Percentiles rank a stretch among this genome's conserved stretches.
Evolutionary conservation across 352 stramenopile genomes (phyloP).

Genomic region (Pythium oligandrum): DNA sequence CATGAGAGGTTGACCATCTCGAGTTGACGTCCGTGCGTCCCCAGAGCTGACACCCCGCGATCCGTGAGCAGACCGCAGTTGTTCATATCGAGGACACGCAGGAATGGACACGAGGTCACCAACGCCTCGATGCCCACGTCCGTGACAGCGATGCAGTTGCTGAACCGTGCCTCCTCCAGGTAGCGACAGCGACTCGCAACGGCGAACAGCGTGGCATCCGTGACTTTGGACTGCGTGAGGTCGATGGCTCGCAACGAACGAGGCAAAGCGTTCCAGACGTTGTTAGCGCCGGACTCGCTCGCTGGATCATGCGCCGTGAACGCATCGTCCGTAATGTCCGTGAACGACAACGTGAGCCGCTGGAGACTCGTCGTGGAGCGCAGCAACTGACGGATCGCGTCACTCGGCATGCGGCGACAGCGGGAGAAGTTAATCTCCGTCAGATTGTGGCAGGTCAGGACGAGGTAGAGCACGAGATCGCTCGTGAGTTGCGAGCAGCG

Average conservation of each 20-base stretch:
- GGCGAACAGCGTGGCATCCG: constrained; percentile 57
- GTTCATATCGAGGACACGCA: constrained; percentile 62
- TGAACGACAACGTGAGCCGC: constrained; percentile 80
- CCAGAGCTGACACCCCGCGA: constrained; percentile 52
- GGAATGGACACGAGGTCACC: constrained; percentile 36
- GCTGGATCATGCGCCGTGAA: constrained; percentile 41
- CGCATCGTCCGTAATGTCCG: constrained; percentile 65
- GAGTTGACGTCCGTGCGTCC: constrained; percentile 44
- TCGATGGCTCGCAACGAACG: constrained; percentile 49
- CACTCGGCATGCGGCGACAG: constrained; percentile 80
- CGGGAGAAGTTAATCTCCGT: constrained; percentile 77
- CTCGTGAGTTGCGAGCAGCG: constrained; percentile 80
- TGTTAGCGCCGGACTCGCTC: constrained; percentile 23
- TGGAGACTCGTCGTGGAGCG: constrained; percentile 51
- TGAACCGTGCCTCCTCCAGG: constrained; percentile 69
- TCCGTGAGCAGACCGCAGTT: constrained; percentile 83
- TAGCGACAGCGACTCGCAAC: constrained; percentile 55
- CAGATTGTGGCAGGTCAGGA: constrained; percentile 72
- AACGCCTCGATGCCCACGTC: constrained; percentile 71
- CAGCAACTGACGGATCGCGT: constrained; percentile 67
- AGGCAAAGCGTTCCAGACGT: constrained; percentile 38
- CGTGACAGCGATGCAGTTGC: constrained; percentile 72
- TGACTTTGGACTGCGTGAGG: constrained; percentile 70
- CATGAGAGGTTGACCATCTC: constrained; percentile 75
- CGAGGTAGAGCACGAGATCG: constrained; percentile 70